These are phyloP conservation scores for Escovopsis sp. DNA, from an alignment of 2,329 filamentous ascomycete species.

Conservation along the genomic window DNA sequence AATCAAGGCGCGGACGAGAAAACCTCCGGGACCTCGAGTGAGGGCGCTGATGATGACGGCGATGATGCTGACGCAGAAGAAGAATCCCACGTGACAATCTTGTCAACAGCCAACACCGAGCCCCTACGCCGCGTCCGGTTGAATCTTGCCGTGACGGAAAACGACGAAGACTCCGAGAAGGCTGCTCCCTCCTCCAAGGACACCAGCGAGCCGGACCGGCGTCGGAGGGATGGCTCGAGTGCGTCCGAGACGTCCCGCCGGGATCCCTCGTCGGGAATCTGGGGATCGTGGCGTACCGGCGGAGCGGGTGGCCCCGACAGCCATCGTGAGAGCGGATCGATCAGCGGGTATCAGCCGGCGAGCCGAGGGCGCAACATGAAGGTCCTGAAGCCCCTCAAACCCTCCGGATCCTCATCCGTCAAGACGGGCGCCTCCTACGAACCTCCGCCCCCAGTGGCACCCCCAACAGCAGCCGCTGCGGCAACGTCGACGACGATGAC, in stretches of 20 bases:
- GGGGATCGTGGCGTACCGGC: conserved; percentile 57
- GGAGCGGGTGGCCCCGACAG: conserved; percentile 36
- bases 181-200: conserved; percentile 7
- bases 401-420: conserved; percentile 36
- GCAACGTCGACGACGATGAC: no score
- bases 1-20: conserved; percentile 10
- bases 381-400: conserved; percentile 67
- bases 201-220: conserved; percentile 10
- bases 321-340: conserved; percentile 35
- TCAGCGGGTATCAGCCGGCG: conserved; percentile 57
- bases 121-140: conserved; percentile 13
- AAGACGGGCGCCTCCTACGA: conserved; percentile 40
- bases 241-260: conserved; percentile 23
- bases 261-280: conserved; percentile 42
- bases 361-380: conserved; percentile 66
- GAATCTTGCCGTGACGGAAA: conserved; percentile 26
- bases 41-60: conserved; percentile 13
- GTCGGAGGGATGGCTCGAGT: conserved; percentile 15
- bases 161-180: conserved; percentile 29
- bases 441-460: conserved; percentile 11
- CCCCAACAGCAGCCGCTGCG: no score
- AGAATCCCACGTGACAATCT: conserved; percentile 14
- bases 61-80: conserved; percentile 8
- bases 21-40: conserved; percentile 1
- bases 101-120: conserved; percentile 20